A percentile compares a stretch with the other conserved stretches of the same genome.
Conservation (phyloP, 257 asterid genomes). For the Solanum sejunctum region DNA sequence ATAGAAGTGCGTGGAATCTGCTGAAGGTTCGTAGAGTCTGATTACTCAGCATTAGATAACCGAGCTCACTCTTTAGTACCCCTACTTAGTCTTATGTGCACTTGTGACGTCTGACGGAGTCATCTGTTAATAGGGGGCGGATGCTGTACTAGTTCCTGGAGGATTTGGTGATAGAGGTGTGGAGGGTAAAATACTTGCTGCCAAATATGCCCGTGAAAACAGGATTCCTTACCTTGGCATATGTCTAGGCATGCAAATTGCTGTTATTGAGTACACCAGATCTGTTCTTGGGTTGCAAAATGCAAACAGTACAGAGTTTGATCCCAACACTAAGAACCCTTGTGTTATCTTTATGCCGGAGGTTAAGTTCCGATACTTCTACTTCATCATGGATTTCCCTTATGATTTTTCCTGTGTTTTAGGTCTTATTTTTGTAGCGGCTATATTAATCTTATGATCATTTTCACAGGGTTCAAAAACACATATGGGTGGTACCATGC, state of each 20-base stretch:
- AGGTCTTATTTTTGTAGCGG: neutral
- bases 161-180: conserved; percentile 88
- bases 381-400: neutral
- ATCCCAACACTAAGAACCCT: conserved; percentile 41
- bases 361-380: conserved; percentile 14
- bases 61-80: neutral
- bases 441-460: neutral
- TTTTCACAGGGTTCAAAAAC: conserved; percentile 32
- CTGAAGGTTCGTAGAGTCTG: conserved; percentile 35
- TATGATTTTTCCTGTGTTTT: neutral
- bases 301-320: conserved; percentile 73
- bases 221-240: conserved; percentile 62
- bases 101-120: conserved; percentile 3
- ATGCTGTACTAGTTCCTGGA: conserved; percentile 69
- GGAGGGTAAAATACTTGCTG: conserved; percentile 74
- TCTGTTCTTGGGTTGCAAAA: conserved; percentile 49
- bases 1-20: conserved; percentile 48
- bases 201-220: conserved; percentile 71
- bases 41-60: neutral
- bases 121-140: conserved; percentile 42
- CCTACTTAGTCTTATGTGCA: neutral
- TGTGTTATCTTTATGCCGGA: conserved; percentile 75
- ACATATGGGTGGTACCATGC: conserved; percentile 47
- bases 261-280: conserved; percentile 59
- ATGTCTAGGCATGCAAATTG: conserved; percentile 75